Conservation (phyloP, 202 grass and related monocot species). For the Saccharum hybrid region DNA sequence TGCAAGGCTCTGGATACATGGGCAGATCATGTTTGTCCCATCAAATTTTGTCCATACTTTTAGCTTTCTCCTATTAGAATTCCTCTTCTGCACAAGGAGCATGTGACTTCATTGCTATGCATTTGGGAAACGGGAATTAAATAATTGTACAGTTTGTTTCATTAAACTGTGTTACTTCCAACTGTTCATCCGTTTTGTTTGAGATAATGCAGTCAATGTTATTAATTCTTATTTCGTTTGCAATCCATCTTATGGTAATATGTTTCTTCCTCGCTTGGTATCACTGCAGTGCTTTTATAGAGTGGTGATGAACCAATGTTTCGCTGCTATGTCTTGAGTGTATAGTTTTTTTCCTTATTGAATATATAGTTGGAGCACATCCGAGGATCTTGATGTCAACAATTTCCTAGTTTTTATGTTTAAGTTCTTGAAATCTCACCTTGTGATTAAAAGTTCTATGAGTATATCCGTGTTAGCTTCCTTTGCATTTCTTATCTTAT, state of each 20-base stretch:
- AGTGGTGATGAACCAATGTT: not conserved
- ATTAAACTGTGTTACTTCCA: not conserved
- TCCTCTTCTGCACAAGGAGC: not conserved
- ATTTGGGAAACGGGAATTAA: not conserved
- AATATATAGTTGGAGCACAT: slow-evolving; percentile 23
- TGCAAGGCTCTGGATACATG: not conserved
- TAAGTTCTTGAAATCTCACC: not conserved
- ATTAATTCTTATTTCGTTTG: slow-evolving; percentile 2
- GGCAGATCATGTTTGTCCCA: not conserved
- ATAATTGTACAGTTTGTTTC: not conserved
- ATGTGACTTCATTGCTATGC: not conserved
- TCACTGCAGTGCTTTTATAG: slow-evolving; percentile 5
- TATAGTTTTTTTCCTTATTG: slow-evolving; percentile 23
- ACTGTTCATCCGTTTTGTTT: not conserved
- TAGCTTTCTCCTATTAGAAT: not conserved
- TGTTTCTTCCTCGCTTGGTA: slow-evolving; percentile 12
- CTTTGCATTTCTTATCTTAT: slow-evolving; percentile 27
- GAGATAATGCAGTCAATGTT: not conserved
- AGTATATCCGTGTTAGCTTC: slow-evolving; percentile 1
- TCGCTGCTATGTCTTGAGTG: slow-evolving; percentile 8
- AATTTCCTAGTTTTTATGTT: not conserved
- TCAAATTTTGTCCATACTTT: not conserved
- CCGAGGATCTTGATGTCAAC: not conserved
- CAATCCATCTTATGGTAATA: slow-evolving; percentile 22
- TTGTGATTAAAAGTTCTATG: not conserved